These are phyloP conservation scores for Umbelopsis sp. DNA, from an alignment of 192 early-diverging fungal genomes.

Conservation along the genomic window DNA sequence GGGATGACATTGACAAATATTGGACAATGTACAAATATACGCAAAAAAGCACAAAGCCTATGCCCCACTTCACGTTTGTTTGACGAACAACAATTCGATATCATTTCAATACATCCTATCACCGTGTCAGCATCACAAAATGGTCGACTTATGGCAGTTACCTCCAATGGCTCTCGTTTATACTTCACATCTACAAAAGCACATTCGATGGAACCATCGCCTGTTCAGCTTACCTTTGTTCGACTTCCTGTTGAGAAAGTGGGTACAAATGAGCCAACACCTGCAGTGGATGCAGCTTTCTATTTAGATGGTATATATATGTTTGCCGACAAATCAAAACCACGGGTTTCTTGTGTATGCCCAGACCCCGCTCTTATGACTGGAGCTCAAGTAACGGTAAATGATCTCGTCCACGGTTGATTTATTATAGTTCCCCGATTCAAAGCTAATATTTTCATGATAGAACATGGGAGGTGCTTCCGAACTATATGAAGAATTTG, in stretches of 20 bases:
- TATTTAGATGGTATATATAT: constrained; percentile 63
- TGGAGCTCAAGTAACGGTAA: not conserved
- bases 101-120: constrained; percentile 76
- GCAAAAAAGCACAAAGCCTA: constrained; percentile 44
- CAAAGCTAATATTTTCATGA: constrained; percentile 36
- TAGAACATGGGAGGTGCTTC: constrained; percentile 45
- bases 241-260: constrained; percentile 48
- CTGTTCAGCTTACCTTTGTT: constrained; percentile 68
- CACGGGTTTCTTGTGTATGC: constrained; percentile 18
- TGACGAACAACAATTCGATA: constrained; percentile 55
- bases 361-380: constrained; percentile 7
- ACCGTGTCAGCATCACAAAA: constrained; percentile 61
- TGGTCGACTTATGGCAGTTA: constrained; percentile 75
- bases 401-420: not conserved
- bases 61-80: constrained; percentile 49
- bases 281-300: constrained; percentile 48
- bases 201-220: constrained; percentile 33
- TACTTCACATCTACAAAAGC: constrained; percentile 58
- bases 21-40: constrained; percentile 50
- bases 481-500: constrained; percentile 10
- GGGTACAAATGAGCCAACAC: not conserved
- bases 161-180: constrained; percentile 74
- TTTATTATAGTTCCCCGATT: not conserved
- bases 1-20: constrained; percentile 58
- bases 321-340: constrained; percentile 26